A percentile compares a stretch with the other conserved stretches of the same genome.
Evolutionary conservation across 1,284 basidiomycete species (phyloP).

Genomic region (Sparassis latifolia): DNA sequence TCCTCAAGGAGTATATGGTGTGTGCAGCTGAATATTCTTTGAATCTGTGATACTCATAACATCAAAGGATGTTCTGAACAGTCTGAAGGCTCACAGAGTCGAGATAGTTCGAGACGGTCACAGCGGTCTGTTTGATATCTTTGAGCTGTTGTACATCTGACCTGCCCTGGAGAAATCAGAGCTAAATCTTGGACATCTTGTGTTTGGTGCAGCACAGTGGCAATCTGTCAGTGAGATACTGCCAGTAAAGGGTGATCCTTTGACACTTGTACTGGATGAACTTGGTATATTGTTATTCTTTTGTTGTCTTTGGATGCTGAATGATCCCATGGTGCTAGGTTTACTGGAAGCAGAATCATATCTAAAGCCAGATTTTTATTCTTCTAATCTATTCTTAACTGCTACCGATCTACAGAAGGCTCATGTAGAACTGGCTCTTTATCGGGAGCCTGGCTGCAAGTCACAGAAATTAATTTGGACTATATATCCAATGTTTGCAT

Average conservation of each 20-base stretch:
- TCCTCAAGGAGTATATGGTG: neutral
- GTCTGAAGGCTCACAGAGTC: neutral
- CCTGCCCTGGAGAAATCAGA: neutral
- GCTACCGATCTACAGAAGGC: neutral
- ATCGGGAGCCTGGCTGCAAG: neutral
- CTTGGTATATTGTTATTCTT: neutral
- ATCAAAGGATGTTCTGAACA: neutral
- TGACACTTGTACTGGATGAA: neutral
- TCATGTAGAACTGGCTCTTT: neutral
- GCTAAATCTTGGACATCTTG: neutral
- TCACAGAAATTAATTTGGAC: neutral
- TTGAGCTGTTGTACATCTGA: neutral
- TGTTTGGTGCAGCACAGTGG: neutral
- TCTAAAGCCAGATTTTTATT: neutral
- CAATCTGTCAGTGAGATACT: neutral
- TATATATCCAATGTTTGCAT: neutral
- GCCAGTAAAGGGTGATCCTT: neutral
- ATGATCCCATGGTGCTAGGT: neutral
- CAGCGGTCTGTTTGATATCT: neutral
- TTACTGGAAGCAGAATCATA: neutral
- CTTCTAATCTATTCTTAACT: neutral
- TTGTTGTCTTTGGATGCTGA: neutral
- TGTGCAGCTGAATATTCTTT: neutral
- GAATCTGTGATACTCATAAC: neutral
- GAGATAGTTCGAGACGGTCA: neutral